These are phyloP conservation scores for Leccinellum albellum DNA, from an alignment of 768 basidiomycete genomes.

Conservation along the genomic window DNA sequence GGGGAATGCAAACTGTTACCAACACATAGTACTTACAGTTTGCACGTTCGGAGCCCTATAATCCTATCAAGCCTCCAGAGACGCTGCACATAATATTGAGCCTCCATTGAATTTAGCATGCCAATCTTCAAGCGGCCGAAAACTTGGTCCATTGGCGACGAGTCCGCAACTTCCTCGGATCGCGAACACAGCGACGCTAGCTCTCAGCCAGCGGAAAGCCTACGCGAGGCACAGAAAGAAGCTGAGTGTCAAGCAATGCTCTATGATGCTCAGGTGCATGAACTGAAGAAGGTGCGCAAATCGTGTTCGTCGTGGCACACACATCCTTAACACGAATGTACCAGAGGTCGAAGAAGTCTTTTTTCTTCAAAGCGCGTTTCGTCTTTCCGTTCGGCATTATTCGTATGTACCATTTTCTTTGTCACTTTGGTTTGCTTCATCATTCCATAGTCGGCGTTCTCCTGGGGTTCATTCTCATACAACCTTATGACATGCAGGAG, in stretches of 20 bases:
- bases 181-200: conserved; percentile 6
- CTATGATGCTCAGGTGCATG: conserved; percentile 25
- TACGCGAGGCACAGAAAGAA: conserved; percentile 20
- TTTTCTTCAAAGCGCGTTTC: conserved; percentile 41
- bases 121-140: conserved; percentile 32
- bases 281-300: conserved; percentile 19
- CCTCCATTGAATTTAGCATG: conserved; percentile 29
- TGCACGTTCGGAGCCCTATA: not conserved
- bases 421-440: conserved; percentile 1
- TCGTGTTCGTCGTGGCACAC: too few relatives aligned
- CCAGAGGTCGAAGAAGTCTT: conserved; percentile 13
- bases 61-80: not conserved
- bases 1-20: not conserved
- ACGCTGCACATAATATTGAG: not conserved
- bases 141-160: conserved; percentile 21
- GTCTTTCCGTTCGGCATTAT: conserved; percentile 73
- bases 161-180: conserved; percentile 13
- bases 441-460: conserved; percentile 54
- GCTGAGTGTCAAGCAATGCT: conserved; percentile 20
- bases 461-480: conserved; percentile 61
- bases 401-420: conserved; percentile 35
- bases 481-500: conserved; percentile 62
- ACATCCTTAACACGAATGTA: not conserved
- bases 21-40: not conserved
- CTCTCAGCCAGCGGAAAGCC: not conserved